phyloP scores from a whole-genome alignment of 139 green algal genomes.

The Limnomonas spitsbergensis region DNA sequence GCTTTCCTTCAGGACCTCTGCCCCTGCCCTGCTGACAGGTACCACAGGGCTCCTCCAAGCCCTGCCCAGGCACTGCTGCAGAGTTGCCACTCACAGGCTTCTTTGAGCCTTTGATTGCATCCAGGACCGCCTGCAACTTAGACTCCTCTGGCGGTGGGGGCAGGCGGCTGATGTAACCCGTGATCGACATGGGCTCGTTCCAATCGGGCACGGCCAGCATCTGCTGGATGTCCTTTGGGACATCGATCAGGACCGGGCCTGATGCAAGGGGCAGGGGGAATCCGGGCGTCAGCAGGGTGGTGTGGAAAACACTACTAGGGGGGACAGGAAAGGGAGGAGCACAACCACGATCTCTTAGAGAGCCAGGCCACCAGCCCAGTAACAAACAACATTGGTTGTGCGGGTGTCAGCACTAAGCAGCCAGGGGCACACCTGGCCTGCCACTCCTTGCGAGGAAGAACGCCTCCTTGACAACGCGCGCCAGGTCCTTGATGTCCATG shows the following conservation, averaged over 20 bases:
- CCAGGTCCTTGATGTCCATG: conserved; percentile 95
- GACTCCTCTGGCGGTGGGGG: conserved; percentile 46
- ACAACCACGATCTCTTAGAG: too few species aligned
- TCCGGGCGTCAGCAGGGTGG: too few species aligned
- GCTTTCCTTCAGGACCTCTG: too few species aligned
- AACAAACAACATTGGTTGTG: too few species aligned
- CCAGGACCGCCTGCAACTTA: conserved; percentile 36
- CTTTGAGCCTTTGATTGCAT: conserved; percentile 48
- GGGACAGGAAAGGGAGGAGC: too few species aligned
- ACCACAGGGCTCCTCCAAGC: too few species aligned
- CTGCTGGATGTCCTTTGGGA: conserved; percentile 99
- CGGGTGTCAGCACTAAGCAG: too few species aligned
- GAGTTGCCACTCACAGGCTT: conserved; percentile 42
- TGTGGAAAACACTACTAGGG: too few species aligned
- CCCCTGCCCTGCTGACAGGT: too few species aligned
- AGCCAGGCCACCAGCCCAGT: too few species aligned
- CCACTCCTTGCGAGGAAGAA: conserved; percentile 93
- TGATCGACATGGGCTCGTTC: conserved; percentile 77
- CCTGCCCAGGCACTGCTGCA: too few species aligned
- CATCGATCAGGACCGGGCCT: conserved; percentile 93
- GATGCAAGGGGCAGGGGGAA: not conserved
- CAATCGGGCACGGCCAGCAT: conserved; percentile 89
- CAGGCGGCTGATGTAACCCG: conserved; percentile 88
- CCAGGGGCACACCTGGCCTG: conserved; percentile 76
- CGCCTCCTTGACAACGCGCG: conserved; percentile 92